phyloP scores from a whole-genome alignment of 371 early-diverging fungal species.

The Mitosporidium daphniae region DNA sequence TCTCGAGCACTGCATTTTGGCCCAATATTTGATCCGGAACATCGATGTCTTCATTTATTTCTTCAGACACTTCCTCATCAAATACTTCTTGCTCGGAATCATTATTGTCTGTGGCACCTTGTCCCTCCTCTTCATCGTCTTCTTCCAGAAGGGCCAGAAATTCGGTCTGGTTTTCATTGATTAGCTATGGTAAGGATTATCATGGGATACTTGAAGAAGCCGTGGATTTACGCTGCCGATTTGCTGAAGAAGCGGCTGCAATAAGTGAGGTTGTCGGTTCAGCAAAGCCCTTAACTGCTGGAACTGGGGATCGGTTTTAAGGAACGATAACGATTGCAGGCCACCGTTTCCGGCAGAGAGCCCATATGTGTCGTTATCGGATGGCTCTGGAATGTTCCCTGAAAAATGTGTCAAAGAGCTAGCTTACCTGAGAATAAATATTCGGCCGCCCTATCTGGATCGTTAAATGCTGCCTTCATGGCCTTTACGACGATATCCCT shows the following conservation, averaged over 20 bases:
- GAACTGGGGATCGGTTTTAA: slow-evolving; percentile 45
- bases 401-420: too few relatives aligned
- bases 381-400: too few relatives aligned
- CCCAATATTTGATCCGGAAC: slow-evolving; percentile 17
- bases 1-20: too few relatives aligned
- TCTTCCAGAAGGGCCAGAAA: background rate
- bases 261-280: slow-evolving; percentile 36
- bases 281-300: slow-evolving; percentile 48
- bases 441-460: slow-evolving; percentile 78
- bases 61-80: slow-evolving; percentile 4
- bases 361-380: too few relatives aligned
- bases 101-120: slow-evolving; percentile 20
- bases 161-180: slow-evolving; percentile 27
- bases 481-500: slow-evolving; percentile 42
- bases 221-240: slow-evolving; percentile 44
- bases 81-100: slow-evolving; percentile 3
- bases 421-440: too few relatives aligned
- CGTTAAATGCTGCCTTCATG: slow-evolving; percentile 74
- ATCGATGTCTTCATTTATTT: slow-evolving; percentile 6
- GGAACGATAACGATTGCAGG: too few relatives aligned
- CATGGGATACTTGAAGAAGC: slow-evolving; percentile 16
- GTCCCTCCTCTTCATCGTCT: background rate
- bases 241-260: slow-evolving; percentile 44
- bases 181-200: slow-evolving; percentile 7
- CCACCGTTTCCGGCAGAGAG: too few relatives aligned